These are phyloP conservation scores for Collybia mongolica DNA, from an alignment of 768 basidiomycete species.

Conservation along the genomic window DNA sequence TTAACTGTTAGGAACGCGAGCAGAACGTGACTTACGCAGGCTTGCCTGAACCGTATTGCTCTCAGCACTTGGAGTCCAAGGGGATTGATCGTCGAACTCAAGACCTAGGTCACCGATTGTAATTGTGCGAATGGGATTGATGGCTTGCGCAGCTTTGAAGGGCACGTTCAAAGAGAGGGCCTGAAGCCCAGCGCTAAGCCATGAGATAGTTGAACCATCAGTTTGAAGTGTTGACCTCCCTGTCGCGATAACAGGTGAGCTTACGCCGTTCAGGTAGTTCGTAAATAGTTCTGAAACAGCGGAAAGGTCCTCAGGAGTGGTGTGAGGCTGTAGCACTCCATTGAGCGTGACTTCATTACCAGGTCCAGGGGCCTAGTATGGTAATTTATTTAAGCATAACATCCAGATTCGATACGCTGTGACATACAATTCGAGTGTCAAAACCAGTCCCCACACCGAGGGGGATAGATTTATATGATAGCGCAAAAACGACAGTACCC, in stretches of 20 bases:
- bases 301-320: slow-evolving; percentile 39
- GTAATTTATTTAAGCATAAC: too few relatives aligned
- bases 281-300: slow-evolving; percentile 66
- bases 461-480: slow-evolving; percentile 55
- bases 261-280: slow-evolving; percentile 65
- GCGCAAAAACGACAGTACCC: slow-evolving; percentile 63
- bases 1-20: background rate
- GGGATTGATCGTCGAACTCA: slow-evolving; percentile 46
- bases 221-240: slow-evolving; percentile 58
- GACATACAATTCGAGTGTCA: slow-evolving; percentile 50
- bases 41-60: slow-evolving; percentile 60
- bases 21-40: slow-evolving; percentile 40
- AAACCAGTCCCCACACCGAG: slow-evolving; percentile 56
- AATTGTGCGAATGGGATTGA: slow-evolving; percentile 66
- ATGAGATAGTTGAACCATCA: slow-evolving; percentile 57
- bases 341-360: slow-evolving; percentile 55
- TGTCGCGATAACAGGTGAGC: slow-evolving; percentile 55
- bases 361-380: slow-evolving; percentile 46
- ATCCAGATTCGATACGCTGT: slow-evolving; percentile 1
- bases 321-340: slow-evolving; percentile 57
- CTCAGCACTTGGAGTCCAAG: slow-evolving; percentile 58
- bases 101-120: slow-evolving; percentile 59
- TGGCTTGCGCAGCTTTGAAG: slow-evolving; percentile 47
- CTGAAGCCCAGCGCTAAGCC: slow-evolving; percentile 63
- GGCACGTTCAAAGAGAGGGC: slow-evolving; percentile 61